Conservation (phyloP, 441 rosid genomes). For the Biscutella laevigata region DNA sequence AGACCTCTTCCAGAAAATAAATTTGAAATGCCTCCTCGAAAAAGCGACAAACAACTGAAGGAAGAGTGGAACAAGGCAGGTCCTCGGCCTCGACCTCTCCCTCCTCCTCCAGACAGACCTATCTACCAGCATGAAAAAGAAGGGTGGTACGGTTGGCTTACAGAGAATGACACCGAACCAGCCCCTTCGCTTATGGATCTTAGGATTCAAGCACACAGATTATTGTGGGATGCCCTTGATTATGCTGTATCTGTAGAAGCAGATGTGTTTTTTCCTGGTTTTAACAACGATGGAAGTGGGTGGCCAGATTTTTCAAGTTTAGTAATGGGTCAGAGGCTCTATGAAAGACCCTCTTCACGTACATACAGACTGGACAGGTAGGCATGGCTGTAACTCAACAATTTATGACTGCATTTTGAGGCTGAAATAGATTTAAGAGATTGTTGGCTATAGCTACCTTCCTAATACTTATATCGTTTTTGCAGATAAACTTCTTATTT, state of each 20-base stretch:
- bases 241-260: slow-evolving; percentile 80
- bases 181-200: slow-evolving; percentile 62
- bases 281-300: slow-evolving; percentile 74
- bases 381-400: slow-evolving; percentile 6
- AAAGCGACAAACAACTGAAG: slow-evolving; percentile 61
- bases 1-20: slow-evolving; percentile 45
- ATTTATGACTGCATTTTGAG: slow-evolving; percentile 10
- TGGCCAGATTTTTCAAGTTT: slow-evolving; percentile 93
- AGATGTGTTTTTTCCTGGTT: slow-evolving; percentile 89
- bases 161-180: slow-evolving; percentile 72
- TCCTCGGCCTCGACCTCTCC: slow-evolving; percentile 97
- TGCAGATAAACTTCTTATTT: neutral
- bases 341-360: slow-evolving; percentile 72
- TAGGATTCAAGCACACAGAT: slow-evolving; percentile 79
- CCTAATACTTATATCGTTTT: neutral
- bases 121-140: slow-evolving; percentile 88
- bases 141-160: slow-evolving; percentile 99
- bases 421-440: too few species aligned
- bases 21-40: slow-evolving; percentile 40
- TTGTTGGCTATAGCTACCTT: too few species aligned
- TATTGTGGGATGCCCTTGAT: slow-evolving; percentile 97
- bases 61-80: slow-evolving; percentile 93
- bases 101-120: slow-evolving; percentile 97
- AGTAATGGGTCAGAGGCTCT: slow-evolving; percentile 95
- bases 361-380: slow-evolving; percentile 89